Conservation (phyloP, 306 rosid genomes). For the Trifolium dubium region DNA sequence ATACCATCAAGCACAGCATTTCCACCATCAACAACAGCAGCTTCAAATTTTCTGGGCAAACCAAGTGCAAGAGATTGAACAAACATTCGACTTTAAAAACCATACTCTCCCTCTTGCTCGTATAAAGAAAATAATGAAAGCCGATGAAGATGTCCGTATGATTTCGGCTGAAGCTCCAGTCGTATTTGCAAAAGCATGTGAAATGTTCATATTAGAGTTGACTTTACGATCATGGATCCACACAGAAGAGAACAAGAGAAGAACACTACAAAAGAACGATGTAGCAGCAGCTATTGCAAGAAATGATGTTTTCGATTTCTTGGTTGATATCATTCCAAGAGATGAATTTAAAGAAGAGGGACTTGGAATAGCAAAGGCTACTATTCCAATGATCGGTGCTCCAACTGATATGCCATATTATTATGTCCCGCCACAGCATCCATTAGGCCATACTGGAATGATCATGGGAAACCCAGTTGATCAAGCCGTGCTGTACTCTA, state of each 20-base stretch:
- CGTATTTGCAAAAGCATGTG: conserved; percentile 83
- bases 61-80: conserved; percentile 82
- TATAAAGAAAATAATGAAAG: conserved; percentile 83
- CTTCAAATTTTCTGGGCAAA: conserved; percentile 78
- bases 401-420: conserved; percentile 73
- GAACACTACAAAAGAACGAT: conserved; percentile 82
- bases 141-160: conserved; percentile 91
- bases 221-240: conserved; percentile 88
- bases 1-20: conserved; percentile 76
- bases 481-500: conserved; percentile 51
- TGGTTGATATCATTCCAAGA: conserved; percentile 82
- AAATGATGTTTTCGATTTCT: conserved; percentile 76
- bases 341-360: conserved; percentile 86
- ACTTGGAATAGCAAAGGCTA: conserved; percentile 70
- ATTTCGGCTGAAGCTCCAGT: conserved; percentile 85
- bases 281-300: conserved; percentile 79
- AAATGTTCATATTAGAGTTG: conserved; percentile 79
- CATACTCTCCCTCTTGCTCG: conserved; percentile 75
- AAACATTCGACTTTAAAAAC: conserved; percentile 68
- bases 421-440: conserved; percentile 68
- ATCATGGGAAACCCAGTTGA: conserved; percentile 85
- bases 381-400: conserved; percentile 66
- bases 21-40: conserved; percentile 69
- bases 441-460: conserved; percentile 68
- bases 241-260: conserved; percentile 80